Evolutionary conservation across 2,329 filamentous ascomycete species (phyloP), one percentile per base, ranked within the genome.

Genomic region (Fusarium sp.): DNA sequence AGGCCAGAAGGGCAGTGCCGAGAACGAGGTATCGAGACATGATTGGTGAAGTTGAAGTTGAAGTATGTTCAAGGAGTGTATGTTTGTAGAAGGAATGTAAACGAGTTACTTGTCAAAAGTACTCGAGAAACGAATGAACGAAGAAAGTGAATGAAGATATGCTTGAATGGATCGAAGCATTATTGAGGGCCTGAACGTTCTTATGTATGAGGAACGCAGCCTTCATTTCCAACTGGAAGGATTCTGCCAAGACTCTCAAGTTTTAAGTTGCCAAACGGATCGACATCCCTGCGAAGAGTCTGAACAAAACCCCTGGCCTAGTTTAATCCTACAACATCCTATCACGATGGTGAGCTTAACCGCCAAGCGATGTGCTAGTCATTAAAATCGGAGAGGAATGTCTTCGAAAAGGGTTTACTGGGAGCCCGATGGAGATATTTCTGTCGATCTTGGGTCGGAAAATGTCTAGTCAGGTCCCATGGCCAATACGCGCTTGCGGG

Each of bases 1-100:
- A 62, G 5, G 62, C 74, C 44, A 75, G 50, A 26, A 63, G 26
- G 14, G 63, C 59, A 7, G 65, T 53, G 9, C 39, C 26, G 21
- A 74, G 34, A 12, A 58, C 25, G 25, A 64, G n/a, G 12, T 52
- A 60, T 30, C 52, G 58, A 64, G 54, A 60, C 72, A 73, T 74
- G 50, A 9, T 62, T 25, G 34, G 26, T 42, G 10, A 11, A 58
- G 6, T 19, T 30, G 14, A 34, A n/a, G 13, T 48, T 30, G 14
- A 14, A 18, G 19, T 39, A 26, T 26, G 9, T 26, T 13, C 18
- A 23, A 49, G 13, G 31, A 50, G 2, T 19, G 18, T 30, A 11
- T 48, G 5, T 41, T 12, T 19, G 12, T 46, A 12, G 16, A 69
- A 26, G 21, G 53, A 52, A 53, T 6, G 37, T 26, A 26, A 39